Evolutionary conservation across 1,139 yeast species (phyloP), one percentile per base, ranked within the genome.

Genomic region (Taiozyma sp.): DNA sequence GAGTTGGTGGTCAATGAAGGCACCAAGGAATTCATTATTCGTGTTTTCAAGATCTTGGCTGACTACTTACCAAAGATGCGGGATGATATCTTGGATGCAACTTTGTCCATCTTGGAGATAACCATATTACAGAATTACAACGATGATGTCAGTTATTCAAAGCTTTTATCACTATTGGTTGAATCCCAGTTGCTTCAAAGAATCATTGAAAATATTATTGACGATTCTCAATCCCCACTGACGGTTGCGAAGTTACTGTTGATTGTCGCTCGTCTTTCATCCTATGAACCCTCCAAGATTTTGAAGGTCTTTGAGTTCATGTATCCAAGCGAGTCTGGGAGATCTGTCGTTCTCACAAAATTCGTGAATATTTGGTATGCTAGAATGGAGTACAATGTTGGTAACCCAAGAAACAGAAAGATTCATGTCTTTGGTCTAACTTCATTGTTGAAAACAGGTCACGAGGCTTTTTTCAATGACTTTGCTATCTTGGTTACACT

Each of bases 351-450:
- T 2, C 50, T 68, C 5, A 52, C 55, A 40, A 64, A 61, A 46
- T 62, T 71, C 34, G 35, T 66, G n/a, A 56, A 65, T 11, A 58
- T 64, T 34, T 72, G 76, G 76, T 69, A 74, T 47, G 64, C 64
- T 14, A 62, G 63, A 46, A 65, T 72, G 55, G 75, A 74, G 49
- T 43, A 47, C 19, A 77, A 76, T 55, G 76, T 83, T 61, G 85
- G 86, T 9, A 85, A 81, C 60, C 91, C 95, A 6, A 72, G 85
- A 55, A 80, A 77, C 59, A 80, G 79, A 57, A 87, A 87, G 62
- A 72, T 80, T 58, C 84, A 75, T 58, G 70, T 83, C 6, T 66
- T 88, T 56, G 96, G 83, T 2, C 69, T 80, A 16, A 73, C 83
- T 22, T 74, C 80, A 37, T 65, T 79, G 50, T 64, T 68, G 48